These are phyloP conservation scores for Ophiognomonia clavigignenti-juglandacearum DNA, from an alignment of 2,329 filamentous ascomycete species.

Conservation along the genomic window DNA sequence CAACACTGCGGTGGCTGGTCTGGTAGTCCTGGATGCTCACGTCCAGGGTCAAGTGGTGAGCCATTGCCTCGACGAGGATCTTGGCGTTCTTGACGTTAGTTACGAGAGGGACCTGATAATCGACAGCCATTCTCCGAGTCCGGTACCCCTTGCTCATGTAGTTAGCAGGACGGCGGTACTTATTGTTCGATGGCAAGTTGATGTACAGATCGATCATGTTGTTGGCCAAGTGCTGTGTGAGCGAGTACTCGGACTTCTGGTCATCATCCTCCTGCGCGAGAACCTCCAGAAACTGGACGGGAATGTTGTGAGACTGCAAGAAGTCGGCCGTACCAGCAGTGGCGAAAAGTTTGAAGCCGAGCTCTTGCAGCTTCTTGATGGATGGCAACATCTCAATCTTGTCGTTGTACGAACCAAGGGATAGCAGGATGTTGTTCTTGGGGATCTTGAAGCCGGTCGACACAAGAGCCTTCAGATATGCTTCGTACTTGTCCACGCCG, in stretches of 20 bases:
- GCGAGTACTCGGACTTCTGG: slow-evolving; percentile 91
- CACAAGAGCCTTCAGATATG: slow-evolving; percentile 92
- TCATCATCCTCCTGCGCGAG: slow-evolving; percentile 73
- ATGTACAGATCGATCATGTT: slow-evolving; percentile 99
- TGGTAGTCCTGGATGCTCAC: slow-evolving; percentile 85
- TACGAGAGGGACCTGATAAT: slow-evolving; percentile 92
- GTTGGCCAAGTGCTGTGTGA: slow-evolving; percentile 94
- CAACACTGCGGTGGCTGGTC: slow-evolving; percentile 75
- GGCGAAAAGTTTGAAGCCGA: slow-evolving; percentile 94
- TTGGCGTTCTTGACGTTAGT: slow-evolving; percentile 99
- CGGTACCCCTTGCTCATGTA: slow-evolving; percentile 98
- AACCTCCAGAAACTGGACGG: slow-evolving; percentile 89
- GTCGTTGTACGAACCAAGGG: slow-evolving; percentile 95
- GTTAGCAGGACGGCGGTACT: slow-evolving; percentile 91
- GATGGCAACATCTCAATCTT: slow-evolving; percentile 97
- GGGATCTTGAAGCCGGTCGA: slow-evolving; percentile 96
- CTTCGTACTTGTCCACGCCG: slow-evolving; percentile 92
- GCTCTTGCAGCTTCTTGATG: slow-evolving; percentile 78
- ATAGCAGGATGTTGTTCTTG: slow-evolving; percentile 91
- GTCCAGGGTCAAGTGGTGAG: slow-evolving; percentile 80
- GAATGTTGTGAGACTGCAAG: slow-evolving; percentile 85
- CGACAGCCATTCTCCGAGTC: slow-evolving; percentile 95
- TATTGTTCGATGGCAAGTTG: slow-evolving; percentile 98
- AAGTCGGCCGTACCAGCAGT: slow-evolving; percentile 97
- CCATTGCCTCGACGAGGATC: slow-evolving; percentile 90